Base-by-base conservation (phyloP, 352 stramenopile species). In the Phytophthora brassicae region DNA sequence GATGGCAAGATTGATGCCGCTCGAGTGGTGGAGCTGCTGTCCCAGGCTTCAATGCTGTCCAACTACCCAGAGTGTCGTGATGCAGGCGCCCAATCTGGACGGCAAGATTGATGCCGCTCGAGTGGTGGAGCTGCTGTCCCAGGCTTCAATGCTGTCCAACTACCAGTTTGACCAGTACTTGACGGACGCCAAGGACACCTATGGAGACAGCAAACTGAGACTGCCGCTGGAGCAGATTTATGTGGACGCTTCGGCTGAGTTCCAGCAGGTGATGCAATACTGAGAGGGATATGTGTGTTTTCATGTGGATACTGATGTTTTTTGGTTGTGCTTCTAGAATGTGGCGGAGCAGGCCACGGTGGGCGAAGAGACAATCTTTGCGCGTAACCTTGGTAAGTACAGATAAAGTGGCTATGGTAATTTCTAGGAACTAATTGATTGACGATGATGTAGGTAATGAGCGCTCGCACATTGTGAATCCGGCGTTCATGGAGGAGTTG, bases 131-230 rank as follows among this genome's bases (percentile, higher is more conserved):
- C 60, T 93, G 35, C 8, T 95, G 36, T 75, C 81, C 29, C 82
- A 94, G 60, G 77, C 86, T 2, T 89, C 81, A 17, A 86, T 93
- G 61, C 70, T 95, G 26, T 93, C 84, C 41, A 95, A 93, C 70
- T 95, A 95, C 64, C 82, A 90, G 66, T 95, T 95, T 41, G 82
- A 95, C 68, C 75, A 87, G 69, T 92, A 95, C 64, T 56, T 92
- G 50, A 89, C 64, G 48, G 64, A 73, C 28, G 68, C 70, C 36
- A 85, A 75, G 59, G 68, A 89, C 58, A 67, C 74, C 4, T 57
- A 87, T 24, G 84, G 79, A 59, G 79, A 90, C 26, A 74, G 75
- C 51, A 89, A 88, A 66, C 72, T 91, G 41, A 74, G 73, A 50
- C 58, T 89, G 50, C 84, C 84, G 36, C 64, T 92, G 9, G 74